Conservation (phyloP, 331 rosid genomes). For the Prunus yedoensis region DNA sequence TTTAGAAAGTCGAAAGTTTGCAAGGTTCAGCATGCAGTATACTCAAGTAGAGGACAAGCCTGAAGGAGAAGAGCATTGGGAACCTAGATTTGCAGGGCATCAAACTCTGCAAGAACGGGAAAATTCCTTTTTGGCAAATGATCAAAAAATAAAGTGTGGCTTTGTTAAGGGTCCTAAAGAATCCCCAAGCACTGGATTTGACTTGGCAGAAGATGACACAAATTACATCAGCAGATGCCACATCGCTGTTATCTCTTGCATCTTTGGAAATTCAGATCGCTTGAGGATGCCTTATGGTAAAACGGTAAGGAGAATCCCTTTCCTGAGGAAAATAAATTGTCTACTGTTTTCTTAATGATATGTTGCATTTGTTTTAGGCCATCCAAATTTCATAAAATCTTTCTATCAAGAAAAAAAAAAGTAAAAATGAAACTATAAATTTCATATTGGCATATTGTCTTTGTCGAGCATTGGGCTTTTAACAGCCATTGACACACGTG, state of each 20-base stretch:
- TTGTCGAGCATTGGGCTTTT: neutral
- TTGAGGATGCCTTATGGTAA: conserved; percentile 77
- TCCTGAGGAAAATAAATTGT: neutral
- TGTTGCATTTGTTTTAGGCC: neutral
- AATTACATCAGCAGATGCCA: conserved; percentile 90
- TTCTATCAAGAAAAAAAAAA: neutral
- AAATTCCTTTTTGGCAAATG: conserved; percentile 71
- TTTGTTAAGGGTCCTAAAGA: conserved; percentile 83
- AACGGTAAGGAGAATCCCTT: conserved; percentile 49
- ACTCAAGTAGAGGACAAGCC: conserved; percentile 65
- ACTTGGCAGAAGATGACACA: conserved; percentile 84
- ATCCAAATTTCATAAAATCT: neutral
- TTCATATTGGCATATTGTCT: neutral
- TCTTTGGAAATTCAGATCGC: conserved; percentile 96
- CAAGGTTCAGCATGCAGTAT: conserved; percentile 76
- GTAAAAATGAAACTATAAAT: neutral
- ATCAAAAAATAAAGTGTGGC: conserved; percentile 84
- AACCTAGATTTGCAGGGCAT: conserved; percentile 90
- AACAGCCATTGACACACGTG: neutral
- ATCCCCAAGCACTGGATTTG: conserved; percentile 84
- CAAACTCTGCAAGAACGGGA: conserved; percentile 79
- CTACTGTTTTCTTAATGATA: neutral
- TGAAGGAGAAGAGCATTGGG: conserved; percentile 59
- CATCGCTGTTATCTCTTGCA: conserved; percentile 90
- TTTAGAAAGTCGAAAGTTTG: conserved; percentile 76